These are phyloP conservation scores for Vitis rupestris DNA, from an alignment of 164 flowering plant genomes.

Conservation along the genomic window DNA sequence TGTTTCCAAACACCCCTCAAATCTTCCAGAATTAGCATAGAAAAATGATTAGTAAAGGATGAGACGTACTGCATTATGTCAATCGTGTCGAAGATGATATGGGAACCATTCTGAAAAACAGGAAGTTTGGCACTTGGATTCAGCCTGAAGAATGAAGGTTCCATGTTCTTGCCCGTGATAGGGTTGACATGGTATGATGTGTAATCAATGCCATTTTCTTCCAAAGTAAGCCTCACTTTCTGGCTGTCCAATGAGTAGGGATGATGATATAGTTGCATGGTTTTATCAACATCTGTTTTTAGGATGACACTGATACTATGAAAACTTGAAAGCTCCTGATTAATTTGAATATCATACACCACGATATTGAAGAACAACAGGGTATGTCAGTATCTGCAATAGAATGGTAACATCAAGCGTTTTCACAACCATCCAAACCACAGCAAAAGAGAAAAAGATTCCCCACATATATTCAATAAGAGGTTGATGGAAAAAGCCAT, in stretches of 20 bases:
- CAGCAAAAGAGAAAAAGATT: background rate
- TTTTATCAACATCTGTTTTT: slow-evolving; percentile 23
- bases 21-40: background rate
- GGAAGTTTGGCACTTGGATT: slow-evolving; percentile 81
- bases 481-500: background rate
- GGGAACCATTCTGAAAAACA: slow-evolving; percentile 85
- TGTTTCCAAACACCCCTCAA: background rate
- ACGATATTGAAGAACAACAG: background rate
- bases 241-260: slow-evolving; percentile 90
- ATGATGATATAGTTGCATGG: slow-evolving; percentile 95
- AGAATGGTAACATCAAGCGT: background rate
- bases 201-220: slow-evolving; percentile 84
- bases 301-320: background rate
- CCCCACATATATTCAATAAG: background rate
- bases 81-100: slow-evolving; percentile 65
- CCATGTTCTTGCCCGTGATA: slow-evolving; percentile 88
- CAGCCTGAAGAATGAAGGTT: slow-evolving; percentile 70
- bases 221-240: slow-evolving; percentile 90
- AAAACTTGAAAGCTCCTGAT: background rate
- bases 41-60: background rate
- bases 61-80: slow-evolving; percentile 77
- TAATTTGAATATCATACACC: slow-evolving; percentile 4
- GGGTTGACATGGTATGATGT: slow-evolving; percentile 90
- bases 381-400: background rate
- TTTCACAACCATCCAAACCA: background rate